Evolutionary conservation across 2,329 filamentous ascomycete species (phyloP).

Genomic region (Aspergillus candidus): DNA sequence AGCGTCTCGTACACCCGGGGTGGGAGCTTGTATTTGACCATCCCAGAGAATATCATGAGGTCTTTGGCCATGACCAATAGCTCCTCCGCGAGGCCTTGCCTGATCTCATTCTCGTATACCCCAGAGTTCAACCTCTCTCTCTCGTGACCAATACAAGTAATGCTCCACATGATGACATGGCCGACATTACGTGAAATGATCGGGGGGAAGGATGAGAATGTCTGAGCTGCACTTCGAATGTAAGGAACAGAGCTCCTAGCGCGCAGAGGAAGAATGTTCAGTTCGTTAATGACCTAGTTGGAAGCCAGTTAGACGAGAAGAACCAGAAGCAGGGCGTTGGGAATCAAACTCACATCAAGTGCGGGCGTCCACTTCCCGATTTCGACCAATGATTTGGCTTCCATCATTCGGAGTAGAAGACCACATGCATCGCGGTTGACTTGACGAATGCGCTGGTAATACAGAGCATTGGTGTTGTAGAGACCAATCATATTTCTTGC

Average conservation of each 20-base stretch:
- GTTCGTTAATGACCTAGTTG: conserved; percentile 60
- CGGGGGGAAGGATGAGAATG: conserved; percentile 71
- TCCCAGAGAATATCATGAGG: conserved; percentile 86
- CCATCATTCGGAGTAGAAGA: conserved; percentile 55
- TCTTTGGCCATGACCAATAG: conserved; percentile 79
- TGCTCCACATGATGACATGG: conserved; percentile 88
- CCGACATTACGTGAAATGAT: conserved; percentile 85
- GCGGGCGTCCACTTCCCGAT: conserved; percentile 54
- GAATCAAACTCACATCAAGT: conserved; percentile 53
- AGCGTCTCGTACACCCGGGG: conserved; percentile 82
- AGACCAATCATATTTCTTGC: conserved; percentile 57
- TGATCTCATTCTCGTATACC: conserved; percentile 58
- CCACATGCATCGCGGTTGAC: conserved; percentile 54
- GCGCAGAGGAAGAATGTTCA: conserved; percentile 74
- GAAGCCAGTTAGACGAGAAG: conserved; percentile 3
- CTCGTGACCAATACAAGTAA: conserved; percentile 76
- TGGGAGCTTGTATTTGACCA: conserved; percentile 85
- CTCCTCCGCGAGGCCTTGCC: conserved; percentile 55
- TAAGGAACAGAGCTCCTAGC: conserved; percentile 67
- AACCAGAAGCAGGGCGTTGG: background rate
- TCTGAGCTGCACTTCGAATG: conserved; percentile 73
- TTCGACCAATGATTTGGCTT: conserved; percentile 56
- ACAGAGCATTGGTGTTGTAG: conserved; percentile 57
- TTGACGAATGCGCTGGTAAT: conserved; percentile 54
- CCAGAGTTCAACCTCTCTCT: conserved; percentile 63